Percentiles rank a stretch among this genome's conserved stretches.
These are phyloP conservation scores for Umbelopsis vinacea DNA, from an alignment of 192 early-diverging fungal genomes.

Conservation along the genomic window DNA sequence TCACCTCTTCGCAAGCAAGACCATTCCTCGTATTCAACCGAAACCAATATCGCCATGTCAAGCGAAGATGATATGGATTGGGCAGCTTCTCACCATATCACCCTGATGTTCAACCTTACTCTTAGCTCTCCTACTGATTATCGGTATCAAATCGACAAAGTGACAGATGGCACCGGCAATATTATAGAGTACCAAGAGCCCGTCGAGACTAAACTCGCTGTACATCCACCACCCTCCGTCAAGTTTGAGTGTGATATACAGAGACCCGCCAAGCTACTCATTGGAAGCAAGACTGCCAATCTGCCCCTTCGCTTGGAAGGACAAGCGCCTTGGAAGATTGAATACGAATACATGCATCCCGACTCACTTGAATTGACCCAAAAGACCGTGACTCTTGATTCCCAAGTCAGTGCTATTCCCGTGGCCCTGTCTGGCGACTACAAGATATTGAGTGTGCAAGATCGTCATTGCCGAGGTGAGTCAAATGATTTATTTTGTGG, in stretches of 20 bases:
- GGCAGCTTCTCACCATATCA: constrained; percentile 37
- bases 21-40: constrained; percentile 6
- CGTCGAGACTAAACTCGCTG: constrained; percentile 15
- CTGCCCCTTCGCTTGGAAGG: constrained; percentile 34
- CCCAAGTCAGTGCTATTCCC: constrained; percentile 11
- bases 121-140: constrained; percentile 31
- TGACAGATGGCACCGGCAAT: constrained; percentile 45
- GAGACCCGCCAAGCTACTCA: constrained; percentile 31
- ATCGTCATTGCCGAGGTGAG: constrained; percentile 38
- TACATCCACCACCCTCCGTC: constrained; percentile 36
- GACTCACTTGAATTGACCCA: neutral
- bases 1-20: constrained; percentile 31
- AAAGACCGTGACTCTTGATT: constrained; percentile 2
- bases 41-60: neutral
- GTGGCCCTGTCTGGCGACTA: constrained; percentile 43
- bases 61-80: constrained; percentile 32
- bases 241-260: constrained; percentile 35
- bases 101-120: constrained; percentile 38
- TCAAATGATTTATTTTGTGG: neutral
- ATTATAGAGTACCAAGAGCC: constrained; percentile 19
- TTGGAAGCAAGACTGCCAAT: constrained; percentile 20
- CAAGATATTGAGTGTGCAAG: constrained; percentile 34
- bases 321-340: constrained; percentile 29
- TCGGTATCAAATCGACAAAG: constrained; percentile 25
- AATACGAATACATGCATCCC: constrained; percentile 17